Evolutionary conservation across 1,139 yeast genomes (phyloP), one percentile per base, ranked within the genome.

Genomic region (Magnusiomyces tetraspermus): DNA sequence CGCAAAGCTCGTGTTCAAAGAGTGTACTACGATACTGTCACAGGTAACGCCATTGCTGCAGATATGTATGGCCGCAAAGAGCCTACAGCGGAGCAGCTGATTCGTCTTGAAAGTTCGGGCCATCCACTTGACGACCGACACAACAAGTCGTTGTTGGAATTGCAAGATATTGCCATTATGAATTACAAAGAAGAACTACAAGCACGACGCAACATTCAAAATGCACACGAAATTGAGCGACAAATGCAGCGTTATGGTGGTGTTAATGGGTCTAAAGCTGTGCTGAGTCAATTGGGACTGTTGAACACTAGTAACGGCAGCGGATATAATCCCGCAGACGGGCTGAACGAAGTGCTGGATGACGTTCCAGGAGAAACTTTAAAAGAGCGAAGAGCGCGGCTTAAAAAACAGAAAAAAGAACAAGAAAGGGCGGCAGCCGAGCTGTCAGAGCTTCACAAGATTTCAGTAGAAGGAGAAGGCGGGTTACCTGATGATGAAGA

Each of bases 101-200:
- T 51, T 19, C 43, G 56, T 23, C 48, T 33, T 13, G 56, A 55
- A 17, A 53, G 51, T 43, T 48, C 54, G 8, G 53, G 54, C 26
- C 71, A 68, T 48, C 71, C 71, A 1, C 58, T 64, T 37, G 70
- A 67, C 51, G 52, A 56, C n/a, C 57, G 60, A 31, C 62, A 58
- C 15, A 60, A 59, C 51, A 63, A 63, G 44, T 63, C 70, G 13
- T 55, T 68, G 49, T 52, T 68, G 56, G 68, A 67, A 48, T 57
- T 68, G 50, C 69, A 68, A 54, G 59, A 60, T n/a, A 51, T 62
- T 49, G 71, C 71, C 10, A 59, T 63, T 21, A 53, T 51, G 13
- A 69, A 66, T 49, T 68, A 68, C 53, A 57, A 60, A 21, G 62
- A 59, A 31, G 67, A 67, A 38, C 61, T 59, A 19, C 46, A 55